A percentile compares a stretch with the other conserved stretches of the same genome.
Evolutionary conservation across 176 grass and related monocot species (phyloP).

Genomic region (Hordeum marinum): DNA sequence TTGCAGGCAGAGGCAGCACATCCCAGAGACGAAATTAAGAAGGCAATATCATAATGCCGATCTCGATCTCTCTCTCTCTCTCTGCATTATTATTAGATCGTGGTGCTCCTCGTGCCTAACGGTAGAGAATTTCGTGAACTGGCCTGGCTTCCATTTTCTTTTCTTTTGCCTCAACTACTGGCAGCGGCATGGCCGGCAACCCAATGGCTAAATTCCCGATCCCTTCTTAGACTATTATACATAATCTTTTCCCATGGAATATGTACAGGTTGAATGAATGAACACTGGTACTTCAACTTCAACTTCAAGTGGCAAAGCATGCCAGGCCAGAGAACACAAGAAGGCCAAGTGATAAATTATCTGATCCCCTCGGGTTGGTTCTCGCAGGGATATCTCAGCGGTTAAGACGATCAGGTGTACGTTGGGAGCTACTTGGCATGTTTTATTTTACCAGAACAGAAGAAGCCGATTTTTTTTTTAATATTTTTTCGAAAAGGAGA

Average conservation of each 20-base stretch:
- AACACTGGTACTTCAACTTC: no score
- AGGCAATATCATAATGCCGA: neutral
- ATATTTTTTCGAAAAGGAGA: no score
- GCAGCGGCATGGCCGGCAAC: conserved; percentile 19
- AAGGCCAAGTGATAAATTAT: neutral
- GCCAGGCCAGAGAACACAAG: neutral
- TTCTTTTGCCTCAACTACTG: neutral
- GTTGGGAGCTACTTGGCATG: no score
- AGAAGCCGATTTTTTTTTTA: no score
- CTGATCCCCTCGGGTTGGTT: neutral
- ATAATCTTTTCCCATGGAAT: neutral
- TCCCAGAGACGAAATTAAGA: neutral
- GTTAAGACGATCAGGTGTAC: no score
- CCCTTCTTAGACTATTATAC: no score
- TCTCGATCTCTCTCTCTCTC: neutral
- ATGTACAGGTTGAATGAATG: neutral
- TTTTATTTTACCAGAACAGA: neutral
- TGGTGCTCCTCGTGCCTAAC: conserved; percentile 41
- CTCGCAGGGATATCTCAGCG: neutral
- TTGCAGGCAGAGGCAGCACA: conserved; percentile 10
- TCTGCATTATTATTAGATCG: conserved; percentile 33
- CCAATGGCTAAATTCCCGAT: neutral
- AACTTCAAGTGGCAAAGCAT: neutral
- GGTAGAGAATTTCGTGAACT: conserved; percentile 21
- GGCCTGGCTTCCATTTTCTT: neutral